These are phyloP conservation scores for Fusarium globosum DNA, from an alignment of 2,329 filamentous ascomycete species.

Conservation along the genomic window DNA sequence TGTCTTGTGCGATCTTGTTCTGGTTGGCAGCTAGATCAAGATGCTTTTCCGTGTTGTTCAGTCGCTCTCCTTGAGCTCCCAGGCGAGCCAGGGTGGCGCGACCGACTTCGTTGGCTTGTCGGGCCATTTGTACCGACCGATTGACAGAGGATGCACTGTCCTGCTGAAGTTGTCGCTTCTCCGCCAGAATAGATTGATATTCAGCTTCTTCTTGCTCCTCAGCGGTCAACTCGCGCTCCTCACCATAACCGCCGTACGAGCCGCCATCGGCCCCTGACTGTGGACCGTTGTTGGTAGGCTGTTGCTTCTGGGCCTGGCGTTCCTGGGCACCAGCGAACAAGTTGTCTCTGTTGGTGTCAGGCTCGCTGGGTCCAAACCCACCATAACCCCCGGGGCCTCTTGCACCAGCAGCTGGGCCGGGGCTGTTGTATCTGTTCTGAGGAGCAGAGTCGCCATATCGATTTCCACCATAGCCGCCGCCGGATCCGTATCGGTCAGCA, in stretches of 20 bases:
- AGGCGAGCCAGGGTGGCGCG: constrained; percentile 78
- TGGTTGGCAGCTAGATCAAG: constrained; percentile 83
- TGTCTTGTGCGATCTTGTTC: constrained; percentile 80
- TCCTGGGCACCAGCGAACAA: constrained; percentile 70
- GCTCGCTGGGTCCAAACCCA: constrained; percentile 62
- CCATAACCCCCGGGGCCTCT: constrained; percentile 70
- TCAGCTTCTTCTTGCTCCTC: constrained; percentile 82
- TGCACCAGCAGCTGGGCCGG: constrained; percentile 48
- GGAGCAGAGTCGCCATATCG: constrained; percentile 63
- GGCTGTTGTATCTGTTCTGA: constrained; percentile 65
- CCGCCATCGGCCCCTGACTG: constrained; percentile 43
- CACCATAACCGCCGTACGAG: constrained; percentile 67
- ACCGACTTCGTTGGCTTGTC: constrained; percentile 66
- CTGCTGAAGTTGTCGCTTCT: constrained; percentile 77
- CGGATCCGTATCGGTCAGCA: constrained; percentile 62
- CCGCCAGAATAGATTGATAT: constrained; percentile 67
- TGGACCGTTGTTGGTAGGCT: constrained; percentile 34
- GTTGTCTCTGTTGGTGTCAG: constrained; percentile 68
- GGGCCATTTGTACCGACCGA: constrained; percentile 55
- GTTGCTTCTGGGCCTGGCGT: constrained; percentile 57
- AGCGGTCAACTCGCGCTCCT: constrained; percentile 81
- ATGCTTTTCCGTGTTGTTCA: constrained; percentile 85
- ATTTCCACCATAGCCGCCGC: constrained; percentile 63
- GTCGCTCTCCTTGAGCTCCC: constrained; percentile 80
- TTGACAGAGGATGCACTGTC: constrained; percentile 66